phyloP scores from a whole-genome alignment of 257 asterid species.

The Primulina huaijiensis region DNA sequence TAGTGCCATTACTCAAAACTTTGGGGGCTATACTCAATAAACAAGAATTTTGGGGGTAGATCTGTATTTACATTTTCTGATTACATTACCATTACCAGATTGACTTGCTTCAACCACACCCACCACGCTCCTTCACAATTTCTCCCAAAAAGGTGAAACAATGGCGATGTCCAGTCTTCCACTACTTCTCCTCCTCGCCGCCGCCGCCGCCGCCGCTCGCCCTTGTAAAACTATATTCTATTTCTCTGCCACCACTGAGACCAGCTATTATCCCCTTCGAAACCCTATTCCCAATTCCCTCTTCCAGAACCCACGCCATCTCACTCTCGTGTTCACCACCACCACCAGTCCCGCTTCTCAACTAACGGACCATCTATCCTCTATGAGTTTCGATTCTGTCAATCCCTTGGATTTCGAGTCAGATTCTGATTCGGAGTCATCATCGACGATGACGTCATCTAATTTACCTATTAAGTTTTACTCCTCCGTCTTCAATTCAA shows the following conservation, averaged over 20 bases:
- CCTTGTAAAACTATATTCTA: constrained; percentile 72
- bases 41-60: no score
- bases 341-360: constrained; percentile 33
- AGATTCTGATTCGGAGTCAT: constrained; percentile 13
- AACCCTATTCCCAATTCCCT: constrained; percentile 37
- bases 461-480: constrained; percentile 42
- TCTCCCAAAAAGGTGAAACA: background rate
- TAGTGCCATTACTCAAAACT: no score
- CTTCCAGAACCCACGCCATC: constrained; percentile 33
- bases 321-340: constrained; percentile 43
- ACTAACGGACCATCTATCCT: constrained; percentile 23
- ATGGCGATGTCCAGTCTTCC: constrained; percentile 43
- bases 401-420: constrained; percentile 18
- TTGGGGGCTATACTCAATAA: no score
- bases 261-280: constrained; percentile 30
- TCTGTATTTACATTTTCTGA: no score
- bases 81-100: background rate
- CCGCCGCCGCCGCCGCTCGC: constrained; percentile 45
- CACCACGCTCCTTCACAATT: background rate
- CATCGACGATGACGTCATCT: constrained; percentile 11
- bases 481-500: constrained; percentile 58
- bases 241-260: constrained; percentile 38
- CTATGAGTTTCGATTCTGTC: constrained; percentile 28
- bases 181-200: constrained; percentile 24
- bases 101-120: constrained; percentile 5